A percentile compares a stretch with the other conserved stretches of the same genome.
phyloP scores from a whole-genome alignment of 1,139 yeast genomes.

The Entelexis paramagnoliae region DNA sequence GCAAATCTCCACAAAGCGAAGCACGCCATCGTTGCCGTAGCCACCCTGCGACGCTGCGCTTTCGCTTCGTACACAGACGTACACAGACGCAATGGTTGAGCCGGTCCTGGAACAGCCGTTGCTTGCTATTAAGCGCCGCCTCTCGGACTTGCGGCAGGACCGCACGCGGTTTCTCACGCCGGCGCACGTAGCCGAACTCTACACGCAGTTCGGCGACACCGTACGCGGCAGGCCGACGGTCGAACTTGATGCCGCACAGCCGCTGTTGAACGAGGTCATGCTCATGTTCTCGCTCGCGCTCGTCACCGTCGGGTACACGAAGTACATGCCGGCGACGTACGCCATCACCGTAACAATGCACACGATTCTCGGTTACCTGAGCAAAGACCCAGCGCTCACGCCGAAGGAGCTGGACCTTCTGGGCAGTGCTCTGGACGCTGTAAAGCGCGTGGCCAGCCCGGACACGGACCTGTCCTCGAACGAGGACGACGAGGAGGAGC shows the following conservation, averaged over 20 bases:
- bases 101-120: constrained; percentile 12
- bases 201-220: constrained; percentile 28
- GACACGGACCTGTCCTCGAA: constrained; percentile 28
- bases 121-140: constrained; percentile 8
- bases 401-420: constrained; percentile 74
- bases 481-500: constrained; percentile 41
- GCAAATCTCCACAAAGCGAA: not conserved
- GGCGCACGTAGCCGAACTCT: constrained; percentile 13
- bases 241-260: constrained; percentile 30
- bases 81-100: not conserved
- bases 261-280: constrained; percentile 73
- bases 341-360: constrained; percentile 79
- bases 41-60: not conserved
- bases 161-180: constrained; percentile 16
- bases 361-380: constrained; percentile 67
- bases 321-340: constrained; percentile 87
- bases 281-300: constrained; percentile 77
- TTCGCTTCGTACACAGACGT: not conserved
- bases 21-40: not conserved
- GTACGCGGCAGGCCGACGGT: constrained; percentile 23
- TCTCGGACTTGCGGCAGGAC: constrained; percentile 15
- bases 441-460: constrained; percentile 34
- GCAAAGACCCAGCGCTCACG: constrained; percentile 72
- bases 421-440: constrained; percentile 26
- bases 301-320: constrained; percentile 80